These are phyloP conservation scores for Prunus mira DNA, from an alignment of 306 rosid species.

Conservation along the genomic window DNA sequence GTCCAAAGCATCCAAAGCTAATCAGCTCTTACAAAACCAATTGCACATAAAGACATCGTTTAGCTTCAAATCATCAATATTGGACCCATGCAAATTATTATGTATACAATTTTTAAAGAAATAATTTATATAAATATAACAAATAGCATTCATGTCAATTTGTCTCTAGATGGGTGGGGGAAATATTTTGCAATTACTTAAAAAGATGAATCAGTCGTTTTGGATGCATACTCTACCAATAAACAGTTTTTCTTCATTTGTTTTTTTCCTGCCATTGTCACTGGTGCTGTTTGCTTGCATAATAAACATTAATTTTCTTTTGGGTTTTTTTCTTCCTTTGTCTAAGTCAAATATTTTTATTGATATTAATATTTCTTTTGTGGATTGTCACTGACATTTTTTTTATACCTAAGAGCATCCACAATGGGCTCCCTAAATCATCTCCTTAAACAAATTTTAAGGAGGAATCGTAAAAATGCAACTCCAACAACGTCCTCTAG, in stretches of 20 bases:
- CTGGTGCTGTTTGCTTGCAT: not conserved
- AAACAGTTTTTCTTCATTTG: not conserved
- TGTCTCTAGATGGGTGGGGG: not conserved
- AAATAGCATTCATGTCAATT: not conserved
- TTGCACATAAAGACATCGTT: not conserved
- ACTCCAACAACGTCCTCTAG: no score
- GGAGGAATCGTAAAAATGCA: no score
- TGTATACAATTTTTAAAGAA: no score
- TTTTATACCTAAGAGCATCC: not conserved
- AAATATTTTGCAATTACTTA: not conserved
- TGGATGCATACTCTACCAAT: not conserved
- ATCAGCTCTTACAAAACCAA: slow-evolving; percentile 7
- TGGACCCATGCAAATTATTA: slow-evolving; percentile 1
- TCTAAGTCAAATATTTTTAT: not conserved
- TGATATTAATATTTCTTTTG: not conserved
- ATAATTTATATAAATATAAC: not conserved
- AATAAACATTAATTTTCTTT: not conserved
- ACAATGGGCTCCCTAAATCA: no score
- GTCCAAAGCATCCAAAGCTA: not conserved
- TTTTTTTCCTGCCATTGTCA: not conserved
- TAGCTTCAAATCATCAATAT: not conserved
- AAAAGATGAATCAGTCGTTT: not conserved
- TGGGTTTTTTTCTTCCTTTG: not conserved
- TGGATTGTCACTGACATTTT: not conserved
- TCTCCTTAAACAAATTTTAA: no score